Evolutionary conservation across 768 basidiomycete genomes (phyloP), one percentile per base, ranked within the genome.

Genomic region (Leccinum obscurum): DNA sequence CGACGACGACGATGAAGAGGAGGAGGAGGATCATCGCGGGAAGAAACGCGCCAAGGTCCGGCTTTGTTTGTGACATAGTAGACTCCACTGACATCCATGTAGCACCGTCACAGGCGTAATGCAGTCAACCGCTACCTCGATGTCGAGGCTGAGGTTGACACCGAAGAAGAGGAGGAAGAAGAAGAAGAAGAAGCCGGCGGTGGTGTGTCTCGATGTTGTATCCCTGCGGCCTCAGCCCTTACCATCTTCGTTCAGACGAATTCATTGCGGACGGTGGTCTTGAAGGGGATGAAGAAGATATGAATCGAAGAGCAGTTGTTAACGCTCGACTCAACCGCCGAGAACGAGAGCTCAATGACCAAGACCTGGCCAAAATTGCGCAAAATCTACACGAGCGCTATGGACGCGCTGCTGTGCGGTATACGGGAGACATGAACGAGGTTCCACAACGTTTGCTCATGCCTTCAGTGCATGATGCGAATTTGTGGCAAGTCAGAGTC

Each of bases 401-500:
- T 75, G 77, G 80, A 48, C 84, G 88, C 52, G 79, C 83, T 24
- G 83, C 86, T 3, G 83, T 85, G 55, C 86, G 88, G 48, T 96
- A 93, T 68, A 87, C 90, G 20, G 94, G 93, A 30, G 94, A 96
- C 72, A 89, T 92, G 85, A 96, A 93, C 64, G 89, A 92, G 64
- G 86, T 97, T 26, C 95, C 97, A 2, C 95, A 98, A 69, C 82
- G 93, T 15, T 75, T 98, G 57, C 81, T 98, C 20, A 98, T 99
- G 95, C 97, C 97, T 20, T 93, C 91, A 3, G 93, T 97, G 1
- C 90, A 96, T 56, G 97, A 99, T 72, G 91, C 96, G 11, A 95
- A 86, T 72, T 77, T 99, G 60, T 99, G 95, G 95, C 94, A 95
- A 77, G 86, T 98, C 58, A 83, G 92, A 67, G 94, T 95, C 65